A percentile compares a stretch with the other conserved stretches of the same genome.
Evolutionary conservation across 176 grass and related monocot species (phyloP).

Genomic region (Carex kokanica): DNA sequence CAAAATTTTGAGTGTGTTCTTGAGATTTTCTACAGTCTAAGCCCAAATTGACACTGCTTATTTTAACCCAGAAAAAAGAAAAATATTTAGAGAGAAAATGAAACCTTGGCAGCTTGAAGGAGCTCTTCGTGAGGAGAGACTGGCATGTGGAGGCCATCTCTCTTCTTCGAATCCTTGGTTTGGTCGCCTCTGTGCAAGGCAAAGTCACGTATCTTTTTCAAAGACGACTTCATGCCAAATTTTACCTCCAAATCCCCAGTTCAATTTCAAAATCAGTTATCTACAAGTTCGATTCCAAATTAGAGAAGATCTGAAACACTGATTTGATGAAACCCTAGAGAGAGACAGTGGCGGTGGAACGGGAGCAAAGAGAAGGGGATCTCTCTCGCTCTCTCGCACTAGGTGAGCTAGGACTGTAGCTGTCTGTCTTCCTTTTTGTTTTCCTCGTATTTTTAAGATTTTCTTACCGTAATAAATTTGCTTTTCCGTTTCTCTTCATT

Average conservation of each 20-base stretch:
- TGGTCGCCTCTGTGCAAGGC: conserved; percentile 70
- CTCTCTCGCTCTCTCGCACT: conserved; percentile 1
- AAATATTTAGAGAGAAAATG: neutral
- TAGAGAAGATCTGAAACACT: neutral
- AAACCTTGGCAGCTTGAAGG: conserved; percentile 66
- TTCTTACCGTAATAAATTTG: neutral
- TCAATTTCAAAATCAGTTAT: conserved; percentile 31
- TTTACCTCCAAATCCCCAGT: conserved; percentile 2
- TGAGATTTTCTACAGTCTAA: neutral
- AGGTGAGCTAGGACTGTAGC: conserved; percentile 18
- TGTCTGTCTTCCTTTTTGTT: conserved; percentile 11
- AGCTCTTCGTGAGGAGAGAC: conserved; percentile 59
- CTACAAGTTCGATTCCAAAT: neutral
- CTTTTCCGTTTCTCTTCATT: neutral
- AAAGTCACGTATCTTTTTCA: conserved; percentile 88
- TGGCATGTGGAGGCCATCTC: conserved; percentile 13
- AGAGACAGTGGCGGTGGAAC: neutral
- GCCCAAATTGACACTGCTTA: neutral
- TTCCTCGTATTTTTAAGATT: neutral
- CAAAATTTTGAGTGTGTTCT: neutral
- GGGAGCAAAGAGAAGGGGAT: conserved; percentile 5
- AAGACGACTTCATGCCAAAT: conserved; percentile 81
- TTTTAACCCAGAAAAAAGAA: neutral
- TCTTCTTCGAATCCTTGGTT: conserved; percentile 36
- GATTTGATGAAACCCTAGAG: neutral